These are phyloP conservation scores for Pseudisothecium myosuroides DNA, from an alignment of 225 moss, liverwort and hornwort genomes.

Conservation along the genomic window DNA sequence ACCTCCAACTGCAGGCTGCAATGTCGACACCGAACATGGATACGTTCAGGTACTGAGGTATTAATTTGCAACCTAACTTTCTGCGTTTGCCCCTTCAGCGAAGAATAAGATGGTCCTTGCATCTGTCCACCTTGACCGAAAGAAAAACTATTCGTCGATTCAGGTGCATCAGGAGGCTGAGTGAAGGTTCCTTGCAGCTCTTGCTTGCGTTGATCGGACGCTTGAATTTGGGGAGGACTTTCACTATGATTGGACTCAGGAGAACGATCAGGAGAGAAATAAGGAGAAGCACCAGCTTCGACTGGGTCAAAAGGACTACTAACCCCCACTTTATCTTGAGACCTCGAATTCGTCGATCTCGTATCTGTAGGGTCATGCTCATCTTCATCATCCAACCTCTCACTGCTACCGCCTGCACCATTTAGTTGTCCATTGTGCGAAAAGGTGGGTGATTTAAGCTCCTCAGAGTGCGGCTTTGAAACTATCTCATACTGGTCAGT, in stretches of 20 bases:
- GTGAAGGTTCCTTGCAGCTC: neutral
- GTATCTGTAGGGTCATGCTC: neutral
- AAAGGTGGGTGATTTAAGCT: conserved; percentile 7
- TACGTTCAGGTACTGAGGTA: conserved; percentile 60
- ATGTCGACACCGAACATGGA: conserved; percentile 67
- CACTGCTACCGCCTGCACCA: neutral
- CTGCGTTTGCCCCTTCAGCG: conserved; percentile 16
- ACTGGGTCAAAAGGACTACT: neutral
- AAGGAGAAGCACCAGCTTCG: conserved; percentile 1
- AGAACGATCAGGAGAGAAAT: conserved; percentile 8
- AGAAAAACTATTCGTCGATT: conserved; percentile 16
- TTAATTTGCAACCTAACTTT: conserved; percentile 41
- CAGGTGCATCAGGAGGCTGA: neutral
- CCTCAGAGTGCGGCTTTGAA: conserved; percentile 19
- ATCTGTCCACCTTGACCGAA: conserved; percentile 13
- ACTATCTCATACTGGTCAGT: conserved; percentile 24
- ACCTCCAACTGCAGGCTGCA: conserved; percentile 59
- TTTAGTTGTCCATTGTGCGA: neutral
- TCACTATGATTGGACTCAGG: conserved; percentile 15
- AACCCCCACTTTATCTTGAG: neutral
- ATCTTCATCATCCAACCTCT: neutral
- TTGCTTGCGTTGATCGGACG: conserved; percentile 12
- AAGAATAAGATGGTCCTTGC: conserved; percentile 11
- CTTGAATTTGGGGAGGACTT: conserved; percentile 5
- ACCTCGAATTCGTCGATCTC: conserved; percentile 1